These are phyloP conservation scores for Scenedesmus sp. DNA, from an alignment of 163 green algal genomes.

Conservation along the genomic window DNA sequence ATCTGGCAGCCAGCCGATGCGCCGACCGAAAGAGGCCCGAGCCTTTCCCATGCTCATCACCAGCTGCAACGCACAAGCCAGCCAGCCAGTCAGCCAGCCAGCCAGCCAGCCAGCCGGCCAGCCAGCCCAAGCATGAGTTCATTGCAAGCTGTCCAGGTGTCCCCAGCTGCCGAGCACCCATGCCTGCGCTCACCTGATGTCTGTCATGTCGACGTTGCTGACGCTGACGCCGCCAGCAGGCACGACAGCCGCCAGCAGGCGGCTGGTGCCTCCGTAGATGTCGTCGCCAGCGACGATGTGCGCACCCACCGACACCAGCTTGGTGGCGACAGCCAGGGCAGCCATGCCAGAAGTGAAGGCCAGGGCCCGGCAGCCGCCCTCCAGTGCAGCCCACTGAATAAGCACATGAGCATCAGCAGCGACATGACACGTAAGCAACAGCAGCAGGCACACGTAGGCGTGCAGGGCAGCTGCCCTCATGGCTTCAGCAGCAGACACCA, in stretches of 20 bases:
- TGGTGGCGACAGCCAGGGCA: conserved; percentile 84
- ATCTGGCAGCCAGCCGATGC: no score
- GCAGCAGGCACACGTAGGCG: not conserved
- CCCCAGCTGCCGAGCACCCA: not conserved
- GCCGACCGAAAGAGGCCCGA: no score
- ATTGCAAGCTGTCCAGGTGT: not conserved
- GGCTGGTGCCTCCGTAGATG: conserved; percentile 96
- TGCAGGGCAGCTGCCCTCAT: not conserved
- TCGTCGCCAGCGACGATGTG: conserved; percentile 97
- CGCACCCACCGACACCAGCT: conserved; percentile 78
- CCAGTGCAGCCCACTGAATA: conserved; percentile 88
- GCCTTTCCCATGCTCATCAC: no score
- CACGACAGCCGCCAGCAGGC: conserved; percentile 84
- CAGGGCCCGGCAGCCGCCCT: conserved; percentile 89
- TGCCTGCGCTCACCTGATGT: conserved; percentile 69
- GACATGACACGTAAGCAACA: not conserved
- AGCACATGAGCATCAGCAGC: not conserved
- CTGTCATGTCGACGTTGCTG: conserved; percentile 90
- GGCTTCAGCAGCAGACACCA: not conserved
- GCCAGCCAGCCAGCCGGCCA: no score
- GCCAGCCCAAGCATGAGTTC: no score
- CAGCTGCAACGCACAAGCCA: no score
- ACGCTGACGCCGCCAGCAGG: conserved; percentile 86
- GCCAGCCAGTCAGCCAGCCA: no score
- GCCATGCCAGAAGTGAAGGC: conserved; percentile 98